A percentile compares a stretch with the other conserved stretches of the same genome.
phyloP scores from a whole-genome alignment of 1,139 yeast species.

The Yamadazyma triangularis region DNA sequence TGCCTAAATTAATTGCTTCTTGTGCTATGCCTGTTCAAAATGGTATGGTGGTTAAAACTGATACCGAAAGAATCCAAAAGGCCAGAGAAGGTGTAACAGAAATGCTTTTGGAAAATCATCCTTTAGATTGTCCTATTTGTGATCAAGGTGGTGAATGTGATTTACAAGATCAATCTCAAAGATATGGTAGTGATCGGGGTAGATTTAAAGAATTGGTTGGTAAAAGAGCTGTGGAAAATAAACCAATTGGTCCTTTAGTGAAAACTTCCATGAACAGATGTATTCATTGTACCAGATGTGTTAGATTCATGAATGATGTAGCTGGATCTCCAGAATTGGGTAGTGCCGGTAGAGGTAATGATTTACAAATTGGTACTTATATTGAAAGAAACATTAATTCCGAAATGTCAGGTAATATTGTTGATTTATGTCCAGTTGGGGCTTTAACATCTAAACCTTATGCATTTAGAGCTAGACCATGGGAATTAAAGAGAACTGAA shows the following conservation, averaged over 20 bases:
- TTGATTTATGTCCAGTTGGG: slow-evolving; percentile 90
- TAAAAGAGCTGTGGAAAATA: slow-evolving; percentile 87
- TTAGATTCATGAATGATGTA: slow-evolving; percentile 83
- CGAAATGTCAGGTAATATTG: slow-evolving; percentile 83
- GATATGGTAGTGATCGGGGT: slow-evolving; percentile 86
- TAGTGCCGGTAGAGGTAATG: slow-evolving; percentile 86
- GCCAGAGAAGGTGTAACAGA: slow-evolving; percentile 92
- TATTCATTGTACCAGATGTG: slow-evolving; percentile 91
- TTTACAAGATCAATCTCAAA: slow-evolving; percentile 79
- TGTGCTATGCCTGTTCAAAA: slow-evolving; percentile 90
- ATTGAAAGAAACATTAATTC: slow-evolving; percentile 81
- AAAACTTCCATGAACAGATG: slow-evolving; percentile 93
- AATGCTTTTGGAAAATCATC: slow-evolving; percentile 84
- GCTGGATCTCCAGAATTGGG: slow-evolving; percentile 95
- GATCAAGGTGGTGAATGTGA: slow-evolving; percentile 97
- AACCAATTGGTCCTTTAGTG: slow-evolving; percentile 85
- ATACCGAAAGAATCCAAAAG: slow-evolving; percentile 73
- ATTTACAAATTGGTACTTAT: slow-evolving; percentile 88
- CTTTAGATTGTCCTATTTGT: slow-evolving; percentile 89
- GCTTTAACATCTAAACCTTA: slow-evolving; percentile 88
- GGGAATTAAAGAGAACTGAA: slow-evolving; percentile 91
- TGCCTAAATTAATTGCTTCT: slow-evolving; percentile 87
- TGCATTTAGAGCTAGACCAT: slow-evolving; percentile 88
- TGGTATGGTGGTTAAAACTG: slow-evolving; percentile 85
- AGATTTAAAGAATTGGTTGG: slow-evolving; percentile 79